phyloP scores from a whole-genome alignment of 1,139 yeast species.

The Saccharomyces hybrid region DNA sequence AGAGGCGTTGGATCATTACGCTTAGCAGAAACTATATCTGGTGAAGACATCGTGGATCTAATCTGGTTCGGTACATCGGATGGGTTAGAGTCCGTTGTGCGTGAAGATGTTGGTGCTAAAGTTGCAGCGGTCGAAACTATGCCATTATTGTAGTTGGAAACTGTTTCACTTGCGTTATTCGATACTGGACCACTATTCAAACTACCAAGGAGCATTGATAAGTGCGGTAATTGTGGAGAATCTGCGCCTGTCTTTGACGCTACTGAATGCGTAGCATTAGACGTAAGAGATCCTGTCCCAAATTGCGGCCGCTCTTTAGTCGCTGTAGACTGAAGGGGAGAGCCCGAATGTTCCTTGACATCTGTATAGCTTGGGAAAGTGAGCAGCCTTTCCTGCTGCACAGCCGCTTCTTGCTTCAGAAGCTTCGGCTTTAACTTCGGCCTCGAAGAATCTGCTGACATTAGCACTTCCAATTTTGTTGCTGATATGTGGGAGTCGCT shows the following conservation, averaged over 20 bases:
- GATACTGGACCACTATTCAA: not conserved
- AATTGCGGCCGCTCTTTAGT: not conserved
- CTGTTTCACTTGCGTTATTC: not conserved
- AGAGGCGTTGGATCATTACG: constrained; percentile 1
- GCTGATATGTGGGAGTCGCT: not conserved
- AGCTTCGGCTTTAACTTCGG: constrained; percentile 8
- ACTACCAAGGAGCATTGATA: constrained; percentile 7
- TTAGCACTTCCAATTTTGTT: not conserved
- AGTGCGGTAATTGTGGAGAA: constrained; percentile 5
- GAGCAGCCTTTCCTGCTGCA: not conserved
- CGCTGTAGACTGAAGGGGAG: not conserved
- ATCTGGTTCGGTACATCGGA: constrained; percentile 1
- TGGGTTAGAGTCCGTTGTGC: not conserved
- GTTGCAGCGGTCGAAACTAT: not conserved
- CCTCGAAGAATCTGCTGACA: constrained; percentile 9
- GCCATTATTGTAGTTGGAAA: not conserved
- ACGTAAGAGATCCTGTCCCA: not conserved
- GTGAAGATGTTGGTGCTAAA: not conserved
- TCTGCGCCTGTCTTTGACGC: not conserved
- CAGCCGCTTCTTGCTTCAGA: not conserved
- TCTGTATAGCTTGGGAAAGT: not conserved
- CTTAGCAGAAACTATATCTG: constrained; percentile 5
- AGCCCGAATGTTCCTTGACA: not conserved
- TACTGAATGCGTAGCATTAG: not conserved
- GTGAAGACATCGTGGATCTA: constrained; percentile 5